Base-by-base conservation (phyloP, 2,329 filamentous ascomycete species). In the Fusarium secorum region DNA sequence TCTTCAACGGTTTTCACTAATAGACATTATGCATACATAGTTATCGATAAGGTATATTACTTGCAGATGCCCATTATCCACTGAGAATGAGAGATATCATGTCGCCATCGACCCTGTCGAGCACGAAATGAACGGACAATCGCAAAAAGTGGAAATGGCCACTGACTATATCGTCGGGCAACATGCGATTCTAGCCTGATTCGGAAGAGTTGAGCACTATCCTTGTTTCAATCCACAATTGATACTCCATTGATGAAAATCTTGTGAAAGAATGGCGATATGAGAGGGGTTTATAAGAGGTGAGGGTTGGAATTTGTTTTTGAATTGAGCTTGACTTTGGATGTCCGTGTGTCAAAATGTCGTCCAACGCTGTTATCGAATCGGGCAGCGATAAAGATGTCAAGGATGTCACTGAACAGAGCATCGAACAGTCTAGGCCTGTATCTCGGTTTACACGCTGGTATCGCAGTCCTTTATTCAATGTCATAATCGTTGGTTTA, bases 401-500 rank as follows among this genome's bases (percentile, higher is more conserved):
- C 64, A 71, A 73, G 60, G 60, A 66, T 41, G 60, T 49, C 9
- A 35, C 54, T 17, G 64, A 73, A 20, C 66, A 67, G 5, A 66
- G 41, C 44, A 28, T 51, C 13, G 64, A 73, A 4, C 64, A 72
- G 4, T 45, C 55, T 1, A 74, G 74, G 38, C 72, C 72, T 3
- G 60, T 76, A 1, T 74, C 72, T 24, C 64, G 70, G n/a, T 73
- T 76, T 32, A 71, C 68, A 41, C 62, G 72, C 17, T 71, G 60
- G 70, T 76, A 74, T 65, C 68, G 74, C 42, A 76, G 74, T 32
- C 74, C 74, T 5, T 41, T 87, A 1, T 87, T 86, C 80, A 86
- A 87, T 73, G 85, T 85, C 38, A 83, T 84, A 39, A 77, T 87
- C 6, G 86, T 87, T 49, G 85, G 86, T 22, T 80, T 81, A 9